phyloP scores from a whole-genome alignment of 2,329 filamentous ascomycete genomes.

The Knufia fluminis region DNA sequence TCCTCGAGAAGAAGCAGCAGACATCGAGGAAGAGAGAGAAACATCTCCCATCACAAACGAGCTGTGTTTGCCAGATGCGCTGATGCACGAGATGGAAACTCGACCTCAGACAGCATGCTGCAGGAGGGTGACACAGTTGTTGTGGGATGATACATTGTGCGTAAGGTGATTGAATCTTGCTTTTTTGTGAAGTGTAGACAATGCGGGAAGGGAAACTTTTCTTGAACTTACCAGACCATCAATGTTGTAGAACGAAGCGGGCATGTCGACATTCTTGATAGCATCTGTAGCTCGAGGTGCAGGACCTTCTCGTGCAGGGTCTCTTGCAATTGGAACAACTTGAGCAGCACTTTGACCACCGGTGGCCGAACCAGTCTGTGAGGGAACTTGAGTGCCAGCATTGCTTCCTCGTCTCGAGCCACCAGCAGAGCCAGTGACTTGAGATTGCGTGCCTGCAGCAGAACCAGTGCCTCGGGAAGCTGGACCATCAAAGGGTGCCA shows the following conservation, averaged over 20 bases:
- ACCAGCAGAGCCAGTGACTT: conserved; percentile 12
- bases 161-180: too few relatives aligned
- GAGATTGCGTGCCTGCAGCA: conserved; percentile 13
- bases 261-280: conserved; percentile 21
- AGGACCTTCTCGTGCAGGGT: conserved; percentile 19
- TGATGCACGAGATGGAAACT: too few relatives aligned
- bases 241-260: conserved; percentile 23
- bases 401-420: conserved; percentile 11
- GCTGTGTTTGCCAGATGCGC: too few relatives aligned
- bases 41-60: neutral
- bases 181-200: neutral
- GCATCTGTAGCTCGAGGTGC: conserved; percentile 16
- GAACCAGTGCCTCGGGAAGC: conserved; percentile 20
- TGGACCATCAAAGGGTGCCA: conserved; percentile 20
- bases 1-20: neutral
- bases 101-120: too few relatives aligned
- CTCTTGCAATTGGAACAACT: conserved; percentile 5
- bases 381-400: conserved; percentile 11
- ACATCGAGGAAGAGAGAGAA: neutral
- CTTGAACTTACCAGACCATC: conserved; percentile 18
- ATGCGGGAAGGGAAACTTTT: neutral
- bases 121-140: too few relatives aligned
- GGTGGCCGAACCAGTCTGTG: conserved; percentile 3
- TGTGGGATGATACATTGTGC: too few relatives aligned
- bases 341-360: neutral